Conservation (phyloP, 768 basidiomycete species). For the Suillus cothurnatus region DNA sequence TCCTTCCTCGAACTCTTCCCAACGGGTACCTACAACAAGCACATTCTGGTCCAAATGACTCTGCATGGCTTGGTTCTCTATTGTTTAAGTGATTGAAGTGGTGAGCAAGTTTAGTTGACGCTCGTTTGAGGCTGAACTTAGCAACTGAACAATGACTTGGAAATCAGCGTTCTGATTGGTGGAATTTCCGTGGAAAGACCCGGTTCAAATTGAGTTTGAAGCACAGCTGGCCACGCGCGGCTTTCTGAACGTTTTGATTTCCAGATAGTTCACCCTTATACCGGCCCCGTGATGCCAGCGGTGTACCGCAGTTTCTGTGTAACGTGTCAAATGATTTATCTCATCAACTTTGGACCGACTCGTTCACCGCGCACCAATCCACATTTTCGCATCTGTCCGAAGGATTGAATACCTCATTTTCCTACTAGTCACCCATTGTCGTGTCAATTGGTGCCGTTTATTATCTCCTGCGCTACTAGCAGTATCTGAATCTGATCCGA, state of each 20-base stretch:
- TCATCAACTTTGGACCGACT: neutral
- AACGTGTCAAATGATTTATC: slow-evolving; percentile 5
- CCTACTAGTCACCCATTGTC: neutral
- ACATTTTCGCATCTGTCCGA: slow-evolving; percentile 3
- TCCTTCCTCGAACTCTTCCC: slow-evolving; percentile 4
- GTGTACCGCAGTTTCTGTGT: neutral
- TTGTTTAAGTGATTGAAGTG: neutral
- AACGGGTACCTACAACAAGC: neutral
- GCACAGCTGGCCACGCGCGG: too few relatives aligned
- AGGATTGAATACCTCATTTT: neutral
- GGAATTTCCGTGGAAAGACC: neutral
- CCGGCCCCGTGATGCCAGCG: slow-evolving; percentile 3
- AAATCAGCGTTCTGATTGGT: slow-evolving; percentile 1
- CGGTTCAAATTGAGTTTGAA: neutral
- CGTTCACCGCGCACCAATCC: neutral
- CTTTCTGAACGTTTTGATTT: slow-evolving; percentile 1
- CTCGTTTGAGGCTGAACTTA: neutral
- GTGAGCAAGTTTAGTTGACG: neutral
- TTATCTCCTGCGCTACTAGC: neutral
- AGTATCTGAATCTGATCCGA: slow-evolving; percentile 5
- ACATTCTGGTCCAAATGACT: neutral
- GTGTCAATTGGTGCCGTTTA: slow-evolving; percentile 3
- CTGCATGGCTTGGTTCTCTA: neutral
- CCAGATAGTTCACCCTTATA: neutral
- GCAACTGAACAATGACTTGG: neutral